Base-by-base conservation (phyloP, 805 yeast genomes). In the Myxozyma sirexii region DNA sequence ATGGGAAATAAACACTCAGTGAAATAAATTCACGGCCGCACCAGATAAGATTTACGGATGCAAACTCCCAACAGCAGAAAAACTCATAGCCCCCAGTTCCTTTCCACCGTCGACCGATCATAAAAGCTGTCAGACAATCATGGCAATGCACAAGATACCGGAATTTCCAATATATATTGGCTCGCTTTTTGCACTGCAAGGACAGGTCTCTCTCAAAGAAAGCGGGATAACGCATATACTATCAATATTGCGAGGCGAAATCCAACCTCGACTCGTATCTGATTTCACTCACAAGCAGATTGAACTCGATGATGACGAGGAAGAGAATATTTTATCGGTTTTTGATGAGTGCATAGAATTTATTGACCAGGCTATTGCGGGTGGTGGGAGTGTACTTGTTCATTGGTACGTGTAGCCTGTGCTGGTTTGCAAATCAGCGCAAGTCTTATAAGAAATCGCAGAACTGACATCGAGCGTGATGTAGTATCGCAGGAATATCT, bases 401-500 rank as follows among this genome's bases (percentile, higher is more conserved):
- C 80, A 77, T 57, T 77, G 80, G 67, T 59, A 45, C 3, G 65
- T 48, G 79, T 80, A 74, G 45, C 75, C 13, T n/a, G 52, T 33
- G 27, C 60, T 27, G 58, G 66, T 41, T 41, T 41, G 8, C 4
- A n/a, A n/a, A n/a, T n/a, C n/a, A n/a, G n/a, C n/a, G n/a, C n/a
- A n/a, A n/a, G n/a, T n/a, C n/a, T n/a, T n/a, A n/a, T n/a, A n/a
- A n/a, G n/a, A n/a, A n/a, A n/a, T n/a, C n/a, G n/a, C n/a, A n/a
- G n/a, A n/a, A n/a, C n/a, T n/a, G n/a, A n/a, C n/a, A n/a, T n/a
- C n/a, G n/a, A n/a, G n/a, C n/a, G n/a, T 84, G 60, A 82, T 87
- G 10, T 33, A 89, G 96, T 72, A 89, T 93, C 60, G 97, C 96
- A 29, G 99, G 99, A 0, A 89, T 90, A 29, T 90, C 97, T 0